A percentile compares a stretch with the other conserved stretches of the same genome.
Conservation (phyloP, 805 yeast species). For the Torulaspora delbrueckii region DNA sequence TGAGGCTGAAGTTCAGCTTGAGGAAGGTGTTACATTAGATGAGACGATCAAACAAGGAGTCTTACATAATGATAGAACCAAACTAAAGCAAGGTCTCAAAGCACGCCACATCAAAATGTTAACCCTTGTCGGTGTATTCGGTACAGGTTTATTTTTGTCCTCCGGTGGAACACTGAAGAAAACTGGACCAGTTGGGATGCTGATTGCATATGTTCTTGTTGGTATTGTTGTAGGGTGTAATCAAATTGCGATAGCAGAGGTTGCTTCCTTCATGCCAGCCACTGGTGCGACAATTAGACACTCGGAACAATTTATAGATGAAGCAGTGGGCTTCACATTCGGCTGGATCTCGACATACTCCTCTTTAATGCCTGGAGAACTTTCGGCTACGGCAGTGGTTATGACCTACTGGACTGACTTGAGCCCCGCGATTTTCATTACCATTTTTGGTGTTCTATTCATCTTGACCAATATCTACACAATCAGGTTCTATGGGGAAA, state of each 20-base stretch:
- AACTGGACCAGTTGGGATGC: background rate
- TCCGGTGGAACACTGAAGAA: constrained; percentile 50
- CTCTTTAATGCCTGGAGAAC: constrained; percentile 52
- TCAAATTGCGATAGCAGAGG: constrained; percentile 52
- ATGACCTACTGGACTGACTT: constrained; percentile 48
- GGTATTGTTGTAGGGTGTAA: constrained; percentile 53
- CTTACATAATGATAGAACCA: background rate
- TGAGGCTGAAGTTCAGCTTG: background rate
- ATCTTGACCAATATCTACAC: constrained; percentile 47
- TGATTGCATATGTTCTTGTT: background rate
- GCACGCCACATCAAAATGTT: constrained; percentile 53
- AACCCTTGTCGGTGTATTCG: constrained; percentile 64
- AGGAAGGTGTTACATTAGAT: background rate
- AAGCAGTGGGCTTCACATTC: constrained; percentile 47
- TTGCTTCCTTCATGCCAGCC: constrained; percentile 50
- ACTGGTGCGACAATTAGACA: constrained; percentile 50
- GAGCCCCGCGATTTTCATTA: constrained; percentile 57
- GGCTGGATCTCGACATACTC: constrained; percentile 55
- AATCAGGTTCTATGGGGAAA: constrained; percentile 53
- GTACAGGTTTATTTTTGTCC: constrained; percentile 66
- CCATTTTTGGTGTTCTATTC: constrained; percentile 48
- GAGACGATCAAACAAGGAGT: background rate
- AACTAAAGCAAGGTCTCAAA: background rate
- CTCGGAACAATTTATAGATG: constrained; percentile 50
- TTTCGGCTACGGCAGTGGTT: constrained; percentile 57